These are phyloP conservation scores for Raffaelea deltoideospora DNA, from an alignment of 2,329 filamentous ascomycete species.

Conservation along the genomic window DNA sequence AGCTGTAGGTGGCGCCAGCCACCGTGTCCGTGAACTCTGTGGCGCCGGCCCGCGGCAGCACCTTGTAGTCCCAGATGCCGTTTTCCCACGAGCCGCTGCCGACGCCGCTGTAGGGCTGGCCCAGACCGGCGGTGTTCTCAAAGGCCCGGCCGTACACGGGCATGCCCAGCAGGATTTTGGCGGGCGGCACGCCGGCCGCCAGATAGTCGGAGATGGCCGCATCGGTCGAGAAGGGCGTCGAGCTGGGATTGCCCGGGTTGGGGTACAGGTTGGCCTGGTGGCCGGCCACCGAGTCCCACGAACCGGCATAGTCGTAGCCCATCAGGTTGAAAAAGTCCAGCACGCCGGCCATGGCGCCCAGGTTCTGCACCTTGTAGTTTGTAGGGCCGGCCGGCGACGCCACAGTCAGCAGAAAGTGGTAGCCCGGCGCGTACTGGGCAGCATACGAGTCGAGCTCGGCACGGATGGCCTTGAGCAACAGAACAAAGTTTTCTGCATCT, in stretches of 20 bases:
- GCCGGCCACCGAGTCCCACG: conserved; percentile 46
- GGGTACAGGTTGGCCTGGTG: conserved; percentile 60
- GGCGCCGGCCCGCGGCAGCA: conserved; percentile 46
- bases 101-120: conserved; percentile 45
- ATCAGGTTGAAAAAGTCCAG: conserved; percentile 47
- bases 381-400: conserved; percentile 31
- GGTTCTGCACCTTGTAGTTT: conserved; percentile 31
- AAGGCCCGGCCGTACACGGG: conserved; percentile 69
- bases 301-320: conserved; percentile 60
- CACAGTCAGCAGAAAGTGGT: conserved; percentile 38
- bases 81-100: conserved; percentile 58
- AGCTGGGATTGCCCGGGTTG: conserved; percentile 32
- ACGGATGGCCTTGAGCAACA: conserved; percentile 28
- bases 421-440: conserved; percentile 23
- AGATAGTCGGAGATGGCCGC: conserved; percentile 52
- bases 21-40: conserved; percentile 39
- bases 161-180: conserved; percentile 63
- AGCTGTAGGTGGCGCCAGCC: conserved; percentile 54
- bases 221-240: conserved; percentile 57
- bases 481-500: conserved; percentile 27
- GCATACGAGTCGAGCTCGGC: conserved; percentile 33
- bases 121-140: conserved; percentile 46
- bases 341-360: conserved; percentile 28
- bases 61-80: conserved; percentile 72
- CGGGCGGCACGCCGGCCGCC: conserved; percentile 40